Conservation (phyloP, 768 basidiomycete genomes). For the Pleurotus salmoneostramineus region DNA sequence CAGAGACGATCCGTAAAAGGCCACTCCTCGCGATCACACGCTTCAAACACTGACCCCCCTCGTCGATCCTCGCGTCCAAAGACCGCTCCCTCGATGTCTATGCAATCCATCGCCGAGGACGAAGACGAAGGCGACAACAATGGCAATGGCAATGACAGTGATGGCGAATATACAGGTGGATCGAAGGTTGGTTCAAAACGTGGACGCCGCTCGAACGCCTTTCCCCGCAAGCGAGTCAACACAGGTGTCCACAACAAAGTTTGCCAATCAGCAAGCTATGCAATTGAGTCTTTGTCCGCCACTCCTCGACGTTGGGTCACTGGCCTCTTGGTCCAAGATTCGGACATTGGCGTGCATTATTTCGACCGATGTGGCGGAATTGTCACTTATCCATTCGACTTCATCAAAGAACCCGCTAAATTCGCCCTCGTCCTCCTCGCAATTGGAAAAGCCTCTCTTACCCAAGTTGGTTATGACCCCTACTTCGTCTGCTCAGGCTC, state of each 20-base stretch:
- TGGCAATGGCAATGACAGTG: no score
- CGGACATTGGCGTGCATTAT: constrained; percentile 19
- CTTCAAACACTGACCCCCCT: no score
- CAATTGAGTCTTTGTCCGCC: constrained; percentile 12
- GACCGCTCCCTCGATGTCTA: no score
- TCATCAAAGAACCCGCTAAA: constrained; percentile 9
- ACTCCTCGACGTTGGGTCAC: constrained; percentile 15
- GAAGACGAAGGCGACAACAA: no score
- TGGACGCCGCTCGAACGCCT: neutral
- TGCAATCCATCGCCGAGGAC: no score
- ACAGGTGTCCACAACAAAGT: neutral
- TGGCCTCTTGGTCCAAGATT: constrained; percentile 18
- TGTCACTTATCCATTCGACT: constrained; percentile 15
- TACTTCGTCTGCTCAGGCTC: constrained; percentile 7
- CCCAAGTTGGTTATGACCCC: constrained; percentile 14
- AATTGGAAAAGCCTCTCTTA: neutral
- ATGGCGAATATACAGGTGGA: no score
- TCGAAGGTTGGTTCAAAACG: neutral
- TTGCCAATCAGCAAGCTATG: constrained; percentile 11
- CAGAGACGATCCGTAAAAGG: no score
- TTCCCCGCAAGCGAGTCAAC: neutral
- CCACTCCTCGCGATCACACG: no score
- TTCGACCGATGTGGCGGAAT: constrained; percentile 20
- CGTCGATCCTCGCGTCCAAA: no score
- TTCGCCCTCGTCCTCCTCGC: constrained; percentile 16